Conservation (phyloP, 352 stramenopile genomes). For the Lagenidium sp. region DNA sequence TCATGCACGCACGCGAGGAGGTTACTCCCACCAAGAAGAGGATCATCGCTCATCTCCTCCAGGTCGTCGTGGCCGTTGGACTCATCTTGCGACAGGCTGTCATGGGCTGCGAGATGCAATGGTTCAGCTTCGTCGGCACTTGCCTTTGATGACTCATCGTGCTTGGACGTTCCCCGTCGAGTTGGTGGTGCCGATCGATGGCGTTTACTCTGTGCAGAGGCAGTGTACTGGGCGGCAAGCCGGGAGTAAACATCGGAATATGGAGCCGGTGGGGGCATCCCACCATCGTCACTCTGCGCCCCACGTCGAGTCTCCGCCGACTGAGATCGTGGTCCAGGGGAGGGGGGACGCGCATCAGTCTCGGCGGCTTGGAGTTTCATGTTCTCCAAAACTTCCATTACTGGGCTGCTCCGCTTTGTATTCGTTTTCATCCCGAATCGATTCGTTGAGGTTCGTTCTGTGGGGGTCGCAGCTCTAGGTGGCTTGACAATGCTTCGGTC, state of each 20-base stretch:
- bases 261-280: slow-evolving; percentile 47
- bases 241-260: slow-evolving; percentile 74
- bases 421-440: slow-evolving; percentile 37
- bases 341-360: slow-evolving; percentile 40
- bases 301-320: slow-evolving; percentile 14
- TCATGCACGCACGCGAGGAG: slow-evolving; percentile 68
- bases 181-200: slow-evolving; percentile 24
- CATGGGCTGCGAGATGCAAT: no score
- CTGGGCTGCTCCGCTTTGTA: slow-evolving; percentile 48
- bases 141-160: slow-evolving; percentile 21
- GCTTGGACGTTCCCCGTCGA: slow-evolving; percentile 24
- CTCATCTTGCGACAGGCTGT: slow-evolving; percentile 26
- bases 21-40: slow-evolving; percentile 44
- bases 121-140: slow-evolving; percentile 11
- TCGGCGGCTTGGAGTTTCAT: slow-evolving; percentile 79
- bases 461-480: slow-evolving; percentile 36
- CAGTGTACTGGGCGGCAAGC: slow-evolving; percentile 73
- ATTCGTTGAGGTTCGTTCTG: slow-evolving; percentile 32
- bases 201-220: slow-evolving; percentile 74
- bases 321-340: slow-evolving; percentile 8
- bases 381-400: slow-evolving; percentile 75
- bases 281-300: slow-evolving; percentile 1
- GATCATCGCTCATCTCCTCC: slow-evolving; percentile 29
- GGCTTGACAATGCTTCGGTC: slow-evolving; percentile 49
- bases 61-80: slow-evolving; percentile 14